These are phyloP conservation scores for Malassezia obtusa DNA, from an alignment of 1,284 basidiomycete species.

Conservation along the genomic window DNA sequence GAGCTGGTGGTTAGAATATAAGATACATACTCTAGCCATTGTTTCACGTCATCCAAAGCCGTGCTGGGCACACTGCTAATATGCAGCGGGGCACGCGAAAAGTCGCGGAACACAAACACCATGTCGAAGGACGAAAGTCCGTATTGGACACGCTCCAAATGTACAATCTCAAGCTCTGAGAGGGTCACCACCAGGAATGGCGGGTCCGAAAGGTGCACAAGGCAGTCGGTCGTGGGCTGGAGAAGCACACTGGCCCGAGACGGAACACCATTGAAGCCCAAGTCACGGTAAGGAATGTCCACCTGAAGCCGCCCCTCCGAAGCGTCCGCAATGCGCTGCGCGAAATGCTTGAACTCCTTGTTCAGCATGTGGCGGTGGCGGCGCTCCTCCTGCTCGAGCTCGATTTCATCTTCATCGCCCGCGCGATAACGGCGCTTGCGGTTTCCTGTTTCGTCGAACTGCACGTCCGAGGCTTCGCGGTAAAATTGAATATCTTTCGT, in stretches of 20 bases:
- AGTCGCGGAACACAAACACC: conserved; percentile 92
- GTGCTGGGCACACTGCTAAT: conserved; percentile 40
- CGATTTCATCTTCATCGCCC: conserved; percentile 97
- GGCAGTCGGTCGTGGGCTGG: conserved; percentile 91
- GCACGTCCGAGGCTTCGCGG: conserved; percentile 92
- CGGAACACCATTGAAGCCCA: conserved; percentile 94
- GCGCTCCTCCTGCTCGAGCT: conserved; percentile 94
- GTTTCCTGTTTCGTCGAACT: conserved; percentile 98
- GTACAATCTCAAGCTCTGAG: conserved; percentile 88
- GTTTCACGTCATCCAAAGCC: conserved; percentile 43
- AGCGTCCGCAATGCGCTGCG: conserved; percentile 83
- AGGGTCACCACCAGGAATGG: conserved; percentile 94
- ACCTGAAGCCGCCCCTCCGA: conserved; percentile 71
- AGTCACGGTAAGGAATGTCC: conserved; percentile 92
- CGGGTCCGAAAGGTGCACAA: conserved; percentile 87
- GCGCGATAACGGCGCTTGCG: conserved; percentile 92
- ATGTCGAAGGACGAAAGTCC: conserved; percentile 94
- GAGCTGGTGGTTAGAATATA: background rate
- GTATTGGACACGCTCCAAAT: conserved; percentile 93
- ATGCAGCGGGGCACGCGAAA: conserved; percentile 73
- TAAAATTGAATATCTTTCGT: conserved; percentile 97
- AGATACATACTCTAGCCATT: conserved; percentile 67
- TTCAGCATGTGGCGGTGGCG: conserved; percentile 79
- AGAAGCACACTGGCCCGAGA: conserved; percentile 87
- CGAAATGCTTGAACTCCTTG: conserved; percentile 88